Evolutionary conservation across 768 basidiomycete species (phyloP).

Genomic region (Dacryopinax spathularia): DNA sequence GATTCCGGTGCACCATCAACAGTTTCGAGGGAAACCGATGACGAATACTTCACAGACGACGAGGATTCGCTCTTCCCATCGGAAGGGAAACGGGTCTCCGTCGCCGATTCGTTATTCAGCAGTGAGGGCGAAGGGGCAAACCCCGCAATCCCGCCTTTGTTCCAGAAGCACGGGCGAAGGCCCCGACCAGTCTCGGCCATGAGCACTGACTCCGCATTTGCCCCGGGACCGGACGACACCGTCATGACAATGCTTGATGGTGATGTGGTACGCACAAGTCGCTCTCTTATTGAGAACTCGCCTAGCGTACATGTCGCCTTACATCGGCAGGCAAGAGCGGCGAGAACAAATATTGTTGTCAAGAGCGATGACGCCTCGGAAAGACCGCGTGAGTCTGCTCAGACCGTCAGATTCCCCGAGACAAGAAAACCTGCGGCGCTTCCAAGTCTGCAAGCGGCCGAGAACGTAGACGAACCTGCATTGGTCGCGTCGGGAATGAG

Average conservation of each 20-base stretch:
- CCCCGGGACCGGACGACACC: not conserved
- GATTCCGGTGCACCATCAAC: not conserved
- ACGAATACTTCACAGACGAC: not conserved
- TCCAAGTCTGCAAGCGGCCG: not conserved
- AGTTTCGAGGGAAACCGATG: not conserved
- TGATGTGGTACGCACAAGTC: not conserved
- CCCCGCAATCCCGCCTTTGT: not conserved
- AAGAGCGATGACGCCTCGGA: not conserved
- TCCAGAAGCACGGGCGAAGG: not conserved
- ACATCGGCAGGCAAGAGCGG: not conserved
- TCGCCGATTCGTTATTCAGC: not conserved
- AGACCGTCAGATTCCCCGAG: not conserved
- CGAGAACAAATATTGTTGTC: not conserved
- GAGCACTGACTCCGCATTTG: not conserved
- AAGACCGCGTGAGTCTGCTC: not conserved
- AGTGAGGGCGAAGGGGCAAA: not conserved
- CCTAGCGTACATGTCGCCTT: not conserved
- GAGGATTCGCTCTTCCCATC: not conserved
- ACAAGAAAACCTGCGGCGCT: not conserved
- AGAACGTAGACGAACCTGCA: not conserved
- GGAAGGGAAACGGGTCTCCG: not conserved
- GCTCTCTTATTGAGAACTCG: not conserved
- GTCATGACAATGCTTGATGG: not conserved
- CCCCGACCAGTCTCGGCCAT: not conserved
- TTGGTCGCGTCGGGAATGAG: not conserved